phyloP scores from a whole-genome alignment of 2,329 filamentous ascomycete species.

The Geosmithia flava region DNA sequence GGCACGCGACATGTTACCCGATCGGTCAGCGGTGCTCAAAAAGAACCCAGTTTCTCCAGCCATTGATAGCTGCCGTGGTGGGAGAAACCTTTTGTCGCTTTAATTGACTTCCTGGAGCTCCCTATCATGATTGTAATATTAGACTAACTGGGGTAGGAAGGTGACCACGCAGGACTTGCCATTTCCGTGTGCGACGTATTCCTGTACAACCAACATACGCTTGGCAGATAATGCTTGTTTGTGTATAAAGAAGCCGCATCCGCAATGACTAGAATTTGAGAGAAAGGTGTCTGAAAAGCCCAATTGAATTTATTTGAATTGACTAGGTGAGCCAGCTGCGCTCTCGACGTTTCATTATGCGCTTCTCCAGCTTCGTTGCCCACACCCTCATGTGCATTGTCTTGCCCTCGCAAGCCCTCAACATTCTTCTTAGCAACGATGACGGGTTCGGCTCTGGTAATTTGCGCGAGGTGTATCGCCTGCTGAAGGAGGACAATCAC shows the following conservation, averaged over 20 bases:
- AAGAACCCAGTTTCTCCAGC: not conserved
- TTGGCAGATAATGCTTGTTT: not conserved
- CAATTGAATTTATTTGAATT: not conserved
- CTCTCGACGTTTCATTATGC: slow-evolving; percentile 7
- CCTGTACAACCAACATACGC: not conserved
- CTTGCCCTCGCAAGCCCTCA: slow-evolving; percentile 8
- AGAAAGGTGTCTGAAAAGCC: not conserved
- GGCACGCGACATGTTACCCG: not conserved
- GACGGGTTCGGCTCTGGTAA: slow-evolving; percentile 17
- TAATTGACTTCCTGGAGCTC: not conserved
- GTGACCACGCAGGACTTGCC: not conserved
- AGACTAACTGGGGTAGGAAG: not conserved
- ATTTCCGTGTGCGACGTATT: not conserved
- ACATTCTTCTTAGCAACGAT: slow-evolving; percentile 17
- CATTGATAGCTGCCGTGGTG: not conserved
- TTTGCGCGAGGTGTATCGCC: slow-evolving; percentile 14
- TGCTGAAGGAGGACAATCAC: slow-evolving; percentile 13
- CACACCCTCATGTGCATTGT: slow-evolving; percentile 6
- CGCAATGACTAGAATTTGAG: not conserved
- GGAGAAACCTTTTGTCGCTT: not conserved
- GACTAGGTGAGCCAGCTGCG: not conserved
- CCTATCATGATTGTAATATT: not conserved
- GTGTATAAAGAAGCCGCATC: not conserved
- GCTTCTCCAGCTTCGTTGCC: slow-evolving; percentile 7
- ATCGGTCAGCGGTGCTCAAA: not conserved